Percentiles rank a stretch among this genome's conserved stretches.
phyloP scores from a whole-genome alignment of 306 rosid species.

The Malus domestica region DNA sequence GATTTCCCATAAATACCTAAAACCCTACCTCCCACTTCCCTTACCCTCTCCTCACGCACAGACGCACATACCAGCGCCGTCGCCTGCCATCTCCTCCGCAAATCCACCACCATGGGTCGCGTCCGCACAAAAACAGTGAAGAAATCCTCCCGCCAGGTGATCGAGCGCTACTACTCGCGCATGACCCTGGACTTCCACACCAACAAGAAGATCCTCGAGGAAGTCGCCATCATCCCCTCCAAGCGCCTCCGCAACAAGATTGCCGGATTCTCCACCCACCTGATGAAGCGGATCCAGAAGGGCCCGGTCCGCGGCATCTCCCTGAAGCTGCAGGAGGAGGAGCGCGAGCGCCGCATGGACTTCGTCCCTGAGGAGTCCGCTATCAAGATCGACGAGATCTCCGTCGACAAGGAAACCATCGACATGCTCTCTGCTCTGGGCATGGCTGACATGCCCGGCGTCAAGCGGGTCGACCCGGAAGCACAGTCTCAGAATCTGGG shows the following conservation, averaged over 20 bases:
- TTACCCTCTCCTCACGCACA: not conserved
- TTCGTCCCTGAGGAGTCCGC: conserved; percentile 56
- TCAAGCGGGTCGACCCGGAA: conserved; percentile 36
- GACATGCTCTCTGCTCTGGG: conserved; percentile 55
- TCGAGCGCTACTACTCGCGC: conserved; percentile 47
- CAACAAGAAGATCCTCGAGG: conserved; percentile 53
- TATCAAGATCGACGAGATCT: conserved; percentile 32
- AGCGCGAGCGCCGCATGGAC: conserved; percentile 66
- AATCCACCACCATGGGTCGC: conserved; percentile 37
- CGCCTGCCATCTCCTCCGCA: not conserved
- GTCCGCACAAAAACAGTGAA: conserved; percentile 66
- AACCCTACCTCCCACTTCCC: not conserved
- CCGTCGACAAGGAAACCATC: conserved; percentile 51
- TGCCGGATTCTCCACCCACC: conserved; percentile 65
- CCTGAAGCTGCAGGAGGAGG: conserved; percentile 65
- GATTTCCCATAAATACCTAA: not conserved
- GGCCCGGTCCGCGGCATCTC: conserved; percentile 67
- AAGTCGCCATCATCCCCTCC: conserved; percentile 50
- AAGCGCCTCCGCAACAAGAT: conserved; percentile 63
- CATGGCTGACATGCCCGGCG: conserved; percentile 40
- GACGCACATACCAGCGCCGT: not conserved
- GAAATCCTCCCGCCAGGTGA: conserved; percentile 59
- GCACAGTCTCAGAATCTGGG: conserved; percentile 19
- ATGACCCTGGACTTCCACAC: conserved; percentile 62
- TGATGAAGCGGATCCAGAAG: conserved; percentile 62